These are phyloP conservation scores for Clathrospora elynae DNA, from an alignment of 2,329 filamentous ascomycete species.

Conservation along the genomic window DNA sequence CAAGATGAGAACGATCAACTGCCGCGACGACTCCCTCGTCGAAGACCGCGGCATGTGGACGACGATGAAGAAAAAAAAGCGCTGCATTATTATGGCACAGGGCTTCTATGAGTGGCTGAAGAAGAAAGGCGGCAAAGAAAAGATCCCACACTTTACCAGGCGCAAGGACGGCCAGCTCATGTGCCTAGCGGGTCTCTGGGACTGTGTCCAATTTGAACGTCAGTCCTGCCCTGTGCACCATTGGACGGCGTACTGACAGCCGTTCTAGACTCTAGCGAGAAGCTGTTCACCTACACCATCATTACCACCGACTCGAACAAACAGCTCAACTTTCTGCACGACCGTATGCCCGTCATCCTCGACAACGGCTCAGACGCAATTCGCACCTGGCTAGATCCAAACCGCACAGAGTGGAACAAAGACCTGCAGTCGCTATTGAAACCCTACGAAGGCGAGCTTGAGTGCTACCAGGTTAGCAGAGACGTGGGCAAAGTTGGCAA, in stretches of 20 bases:
- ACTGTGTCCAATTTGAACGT: constrained; percentile 82
- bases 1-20: constrained; percentile 91
- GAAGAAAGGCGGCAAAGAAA: constrained; percentile 74
- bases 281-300: constrained; percentile 86
- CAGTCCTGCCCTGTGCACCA: constrained; percentile 29
- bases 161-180: constrained; percentile 81
- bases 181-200: constrained; percentile 92
- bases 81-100: constrained; percentile 85
- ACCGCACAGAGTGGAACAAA: constrained; percentile 71
- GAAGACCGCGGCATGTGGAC: constrained; percentile 85
- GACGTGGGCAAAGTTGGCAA: constrained; percentile 96
- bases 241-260: constrained; percentile 29
- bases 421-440: constrained; percentile 80
- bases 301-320: constrained; percentile 88
- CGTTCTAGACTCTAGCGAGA: constrained; percentile 65
- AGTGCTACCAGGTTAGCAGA: constrained; percentile 83
- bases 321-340: constrained; percentile 84
- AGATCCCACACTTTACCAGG: constrained; percentile 82
- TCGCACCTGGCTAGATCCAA: constrained; percentile 78
- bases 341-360: constrained; percentile 93
- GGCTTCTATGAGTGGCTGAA: constrained; percentile 98
- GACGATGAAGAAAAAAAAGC: constrained; percentile 84
- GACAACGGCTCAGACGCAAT: constrained; percentile 74
- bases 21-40: constrained; percentile 82
- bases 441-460: constrained; percentile 78